A percentile compares a stretch with the other conserved stretches of the same genome.
These are phyloP conservation scores for Boletus reticulatus DNA, from an alignment of 768 basidiomycete genomes.

Conservation along the genomic window DNA sequence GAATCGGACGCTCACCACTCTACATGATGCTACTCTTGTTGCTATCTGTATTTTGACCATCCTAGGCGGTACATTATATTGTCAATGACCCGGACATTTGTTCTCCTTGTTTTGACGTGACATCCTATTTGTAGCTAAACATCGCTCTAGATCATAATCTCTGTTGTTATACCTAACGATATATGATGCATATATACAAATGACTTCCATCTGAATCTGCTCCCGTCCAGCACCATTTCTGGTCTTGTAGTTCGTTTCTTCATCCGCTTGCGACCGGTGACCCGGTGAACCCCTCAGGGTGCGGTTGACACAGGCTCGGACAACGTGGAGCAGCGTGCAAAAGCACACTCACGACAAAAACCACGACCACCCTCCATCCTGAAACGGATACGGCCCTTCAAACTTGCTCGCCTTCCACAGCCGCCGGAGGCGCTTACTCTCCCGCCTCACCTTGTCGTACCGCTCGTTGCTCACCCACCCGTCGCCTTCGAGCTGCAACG, in stretches of 20 bases:
- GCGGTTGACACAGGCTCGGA: too few relatives aligned
- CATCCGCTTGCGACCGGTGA: too few relatives aligned
- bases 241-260: too few relatives aligned
- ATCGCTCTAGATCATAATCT: background rate
- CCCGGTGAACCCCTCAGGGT: too few relatives aligned
- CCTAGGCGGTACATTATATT: background rate
- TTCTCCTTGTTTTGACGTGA: too few relatives aligned
- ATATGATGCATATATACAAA: background rate
- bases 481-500: background rate
- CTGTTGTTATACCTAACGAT: constrained; percentile 13
- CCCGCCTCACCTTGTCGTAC: background rate
- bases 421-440: background rate
- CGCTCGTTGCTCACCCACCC: background rate
- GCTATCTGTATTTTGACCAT: constrained; percentile 1
- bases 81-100: constrained; percentile 7
- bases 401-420: background rate
- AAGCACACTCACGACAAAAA: background rate
- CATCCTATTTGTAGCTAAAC: too few relatives aligned
- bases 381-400: background rate
- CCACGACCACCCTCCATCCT: background rate
- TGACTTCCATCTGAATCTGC: too few relatives aligned
- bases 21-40: background rate
- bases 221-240: too few relatives aligned
- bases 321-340: too few relatives aligned
- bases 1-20: background rate